phyloP scores from a whole-genome alignment of 345 rosid genomes.

The Eucalyptus viminalis region DNA sequence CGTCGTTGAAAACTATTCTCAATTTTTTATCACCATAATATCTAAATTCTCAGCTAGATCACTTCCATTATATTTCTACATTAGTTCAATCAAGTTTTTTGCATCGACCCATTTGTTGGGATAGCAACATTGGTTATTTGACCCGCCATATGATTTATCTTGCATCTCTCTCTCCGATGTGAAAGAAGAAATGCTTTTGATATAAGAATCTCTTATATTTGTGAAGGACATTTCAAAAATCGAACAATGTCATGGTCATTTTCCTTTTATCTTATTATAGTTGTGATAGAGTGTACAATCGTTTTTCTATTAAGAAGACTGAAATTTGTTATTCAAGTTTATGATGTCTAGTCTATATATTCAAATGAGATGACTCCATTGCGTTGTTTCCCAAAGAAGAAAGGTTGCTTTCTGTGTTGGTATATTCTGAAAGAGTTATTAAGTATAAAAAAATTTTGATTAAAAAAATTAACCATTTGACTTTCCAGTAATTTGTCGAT shows the following conservation, averaged over 20 bases:
- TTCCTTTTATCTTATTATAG: background rate
- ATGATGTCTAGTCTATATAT: background rate
- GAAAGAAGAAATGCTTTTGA: background rate
- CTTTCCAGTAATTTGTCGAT: background rate
- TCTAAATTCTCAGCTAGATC: background rate
- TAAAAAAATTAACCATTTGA: background rate
- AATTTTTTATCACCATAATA: background rate
- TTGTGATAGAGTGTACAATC: background rate
- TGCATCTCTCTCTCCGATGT: background rate
- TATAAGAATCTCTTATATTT: background rate
- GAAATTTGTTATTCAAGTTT: background rate
- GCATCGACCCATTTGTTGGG: background rate
- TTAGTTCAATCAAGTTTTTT: background rate
- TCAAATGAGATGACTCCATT: background rate
- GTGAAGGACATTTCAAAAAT: background rate
- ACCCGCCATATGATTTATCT: background rate
- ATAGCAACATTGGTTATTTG: background rate
- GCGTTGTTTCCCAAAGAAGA: background rate
- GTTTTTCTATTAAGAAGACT: background rate
- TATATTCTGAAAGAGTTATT: background rate
- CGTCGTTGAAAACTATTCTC: background rate
- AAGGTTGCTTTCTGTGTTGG: background rate
- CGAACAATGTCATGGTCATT: background rate
- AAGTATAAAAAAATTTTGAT: background rate
- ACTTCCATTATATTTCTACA: background rate